Base-by-base conservation (phyloP, 306 rosid genomes). In the Pyrus communis region DNA sequence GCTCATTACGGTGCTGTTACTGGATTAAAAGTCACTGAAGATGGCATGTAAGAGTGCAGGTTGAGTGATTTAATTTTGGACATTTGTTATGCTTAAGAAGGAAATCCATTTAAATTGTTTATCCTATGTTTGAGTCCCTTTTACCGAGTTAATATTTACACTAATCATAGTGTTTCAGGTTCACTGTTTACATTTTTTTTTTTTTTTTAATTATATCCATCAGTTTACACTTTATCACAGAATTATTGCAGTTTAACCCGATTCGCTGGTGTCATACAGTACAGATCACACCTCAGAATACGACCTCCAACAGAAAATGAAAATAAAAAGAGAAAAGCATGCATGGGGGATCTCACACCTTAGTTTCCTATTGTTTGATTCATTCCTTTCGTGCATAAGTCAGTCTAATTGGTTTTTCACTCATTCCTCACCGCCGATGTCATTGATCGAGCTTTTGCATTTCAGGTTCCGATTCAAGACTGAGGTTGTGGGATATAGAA, bases 31-130 rank as follows among this genome's bases (percentile, higher is more conserved):
- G 90, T 81, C 21, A 92, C 93, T 11, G 93, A 87, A 69, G 96
- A 90, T 55, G 97, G 97, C 90, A 85, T 90, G 99, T 84, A 90
- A n/a, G n/a, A 95, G 97, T 77, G 93, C 99, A 92, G 97, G 97
- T 90, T 69, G 76, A 18, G 75, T 77, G 69, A 58, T 60, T 57
- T 69, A 23, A 71, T 18, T 25, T 69, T 45, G 15, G 75, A 60
- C 8, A n/a, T 63, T 69, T 21, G 22, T 18, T 19, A 43, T 43
- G 9, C 58, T 12, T 58, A 0, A 15, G 28, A 23, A 28, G 17
- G 57, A 49, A 15, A 57, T 21, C 57, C 25, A 42, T 42, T 73
- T 21, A 23, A 35, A n/a, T 55, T 13, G 15, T 11, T 6, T 30
- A 5, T 30, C 57, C 46, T 70, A 51, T 49, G 40, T 51, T 10